Conservation (phyloP, 176 grass and related monocot genomes). For the Triticum turgidum region DNA sequence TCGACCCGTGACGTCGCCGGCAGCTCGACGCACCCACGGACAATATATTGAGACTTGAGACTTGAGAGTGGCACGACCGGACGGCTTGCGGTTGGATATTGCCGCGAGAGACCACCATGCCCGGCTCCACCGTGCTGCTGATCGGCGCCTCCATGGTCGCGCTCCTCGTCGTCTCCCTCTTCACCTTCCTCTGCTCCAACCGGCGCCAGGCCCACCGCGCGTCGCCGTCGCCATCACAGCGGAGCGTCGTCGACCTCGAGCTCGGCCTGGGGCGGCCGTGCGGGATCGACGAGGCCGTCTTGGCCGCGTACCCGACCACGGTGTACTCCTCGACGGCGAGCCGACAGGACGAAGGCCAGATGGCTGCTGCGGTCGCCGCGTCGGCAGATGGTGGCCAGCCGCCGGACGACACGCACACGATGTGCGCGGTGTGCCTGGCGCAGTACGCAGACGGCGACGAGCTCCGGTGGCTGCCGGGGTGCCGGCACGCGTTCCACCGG, state of each 20-base stretch:
- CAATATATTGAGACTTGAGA: too few relatives aligned
- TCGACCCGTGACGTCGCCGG: too few relatives aligned
- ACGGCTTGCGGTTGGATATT: too few relatives aligned
- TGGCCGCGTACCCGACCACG: slow-evolving; percentile 22
- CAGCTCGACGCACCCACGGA: too few relatives aligned
- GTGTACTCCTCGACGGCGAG: not conserved
- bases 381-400: not conserved
- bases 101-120: not conserved
- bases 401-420: not conserved
- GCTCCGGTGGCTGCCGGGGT: slow-evolving; percentile 45
- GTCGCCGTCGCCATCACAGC: not conserved
- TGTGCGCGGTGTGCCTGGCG: slow-evolving; percentile 46
- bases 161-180: not conserved
- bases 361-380: not conserved
- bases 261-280: not conserved
- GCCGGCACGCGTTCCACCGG: slow-evolving; percentile 56
- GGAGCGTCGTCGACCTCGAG: not conserved
- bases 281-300: slow-evolving; percentile 33
- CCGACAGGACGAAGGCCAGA: not conserved
- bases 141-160: not conserved
- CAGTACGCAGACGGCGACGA: slow-evolving; percentile 41
- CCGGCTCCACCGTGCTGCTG: not conserved
- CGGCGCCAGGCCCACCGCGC: not conserved
- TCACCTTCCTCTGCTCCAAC: not conserved
- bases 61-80: too few relatives aligned